A percentile compares a stretch with the other conserved stretches of the same genome.
These are phyloP conservation scores for Nicotiana attenuata DNA, from an alignment of 257 asterid species.

Conservation along the genomic window DNA sequence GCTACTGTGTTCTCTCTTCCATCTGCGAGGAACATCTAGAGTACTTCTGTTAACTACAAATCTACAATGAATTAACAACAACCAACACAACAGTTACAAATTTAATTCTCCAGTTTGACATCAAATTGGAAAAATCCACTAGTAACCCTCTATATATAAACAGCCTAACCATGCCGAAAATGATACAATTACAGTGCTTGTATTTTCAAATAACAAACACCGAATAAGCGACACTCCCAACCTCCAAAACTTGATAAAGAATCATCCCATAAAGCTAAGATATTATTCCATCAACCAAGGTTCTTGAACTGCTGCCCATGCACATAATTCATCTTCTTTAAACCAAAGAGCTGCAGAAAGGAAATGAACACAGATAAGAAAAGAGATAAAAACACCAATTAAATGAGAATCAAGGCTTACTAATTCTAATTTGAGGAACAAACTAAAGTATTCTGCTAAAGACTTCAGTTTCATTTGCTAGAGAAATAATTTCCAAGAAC, in stretches of 20 bases:
- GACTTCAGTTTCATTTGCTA: not conserved
- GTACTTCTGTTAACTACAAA: not conserved
- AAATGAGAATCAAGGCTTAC: not conserved
- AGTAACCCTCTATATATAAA: not conserved
- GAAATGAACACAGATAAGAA: not conserved
- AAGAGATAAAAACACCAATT: not conserved
- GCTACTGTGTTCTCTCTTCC: no score
- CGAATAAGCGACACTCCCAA: not conserved
- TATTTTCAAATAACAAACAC: not conserved
- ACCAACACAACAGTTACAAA: not conserved
- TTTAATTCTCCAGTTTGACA: not conserved
- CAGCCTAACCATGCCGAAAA: not conserved
- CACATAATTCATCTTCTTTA: constrained; percentile 60
- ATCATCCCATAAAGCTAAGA: not conserved
- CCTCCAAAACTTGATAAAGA: not conserved
- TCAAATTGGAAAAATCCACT: not conserved
- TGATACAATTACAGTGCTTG: not conserved
- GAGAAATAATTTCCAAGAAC: not conserved
- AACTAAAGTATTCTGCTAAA: not conserved
- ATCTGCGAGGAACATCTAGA: not conserved
- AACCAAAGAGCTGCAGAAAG: constrained; percentile 71
- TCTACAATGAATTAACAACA: not conserved
- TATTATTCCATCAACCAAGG: constrained; percentile 73
- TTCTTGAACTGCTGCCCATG: constrained; percentile 60
- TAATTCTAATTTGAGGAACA: not conserved